Conservation (phyloP, 805 yeast genomes). For the Scheffersomyces lignosus region DNA sequence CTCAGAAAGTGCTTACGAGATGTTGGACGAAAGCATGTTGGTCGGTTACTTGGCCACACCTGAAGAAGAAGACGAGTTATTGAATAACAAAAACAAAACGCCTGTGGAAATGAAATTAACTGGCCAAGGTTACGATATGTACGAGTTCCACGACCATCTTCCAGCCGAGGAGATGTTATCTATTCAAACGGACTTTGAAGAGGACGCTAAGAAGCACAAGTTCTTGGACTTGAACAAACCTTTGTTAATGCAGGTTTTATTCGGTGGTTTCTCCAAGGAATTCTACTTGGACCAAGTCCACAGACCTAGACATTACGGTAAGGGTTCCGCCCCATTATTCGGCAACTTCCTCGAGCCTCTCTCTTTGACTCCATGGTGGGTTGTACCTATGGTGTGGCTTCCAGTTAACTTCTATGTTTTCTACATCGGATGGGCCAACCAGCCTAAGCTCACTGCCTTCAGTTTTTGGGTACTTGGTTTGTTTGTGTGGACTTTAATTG, state of each 20-base stretch:
- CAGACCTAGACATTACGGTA: conserved; percentile 96
- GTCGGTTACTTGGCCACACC: conserved; percentile 83
- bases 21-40: conserved; percentile 76
- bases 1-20: conserved; percentile 81
- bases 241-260: conserved; percentile 74
- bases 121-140: conserved; percentile 27
- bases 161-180: conserved; percentile 74
- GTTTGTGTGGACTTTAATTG: conserved; percentile 90
- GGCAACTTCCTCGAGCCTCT: conserved; percentile 94
- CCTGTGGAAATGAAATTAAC: conserved; percentile 55
- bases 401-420: conserved; percentile 73
- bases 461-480: conserved; percentile 76
- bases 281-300: conserved; percentile 95
- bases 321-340: conserved; percentile 93
- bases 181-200: conserved; percentile 73
- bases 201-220: conserved; percentile 73
- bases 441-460: conserved; percentile 47
- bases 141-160: conserved; percentile 54
- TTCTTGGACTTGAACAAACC: conserved; percentile 87
- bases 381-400: conserved; percentile 84
- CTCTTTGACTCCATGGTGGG: conserved; percentile 92
- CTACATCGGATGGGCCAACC: conserved; percentile 54
- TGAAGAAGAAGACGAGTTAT: conserved; percentile 71
- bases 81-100: conserved; percentile 58
- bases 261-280: conserved; percentile 75